Conservation (phyloP, 805 yeast genomes). For the Zygotorulaspora danielsina region DNA sequence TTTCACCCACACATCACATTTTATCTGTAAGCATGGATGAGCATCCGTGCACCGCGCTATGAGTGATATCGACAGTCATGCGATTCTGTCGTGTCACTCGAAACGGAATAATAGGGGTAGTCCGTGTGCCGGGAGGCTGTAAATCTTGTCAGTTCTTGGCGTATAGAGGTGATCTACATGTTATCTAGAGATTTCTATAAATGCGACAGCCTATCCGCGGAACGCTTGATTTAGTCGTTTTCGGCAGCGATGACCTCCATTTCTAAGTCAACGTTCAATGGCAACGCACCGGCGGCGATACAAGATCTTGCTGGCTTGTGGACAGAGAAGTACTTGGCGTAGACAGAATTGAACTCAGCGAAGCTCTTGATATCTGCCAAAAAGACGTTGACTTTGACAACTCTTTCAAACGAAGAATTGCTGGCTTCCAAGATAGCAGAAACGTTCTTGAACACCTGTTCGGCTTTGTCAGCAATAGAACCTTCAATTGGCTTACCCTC, state of each 20-base stretch:
- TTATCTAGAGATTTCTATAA: not conserved
- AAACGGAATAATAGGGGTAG: too few species aligned
- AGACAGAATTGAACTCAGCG: slow-evolving; percentile 79
- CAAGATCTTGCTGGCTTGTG: slow-evolving; percentile 97
- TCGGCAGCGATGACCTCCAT: slow-evolving; percentile 90
- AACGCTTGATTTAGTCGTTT: slow-evolving; percentile 31
- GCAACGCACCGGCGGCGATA: slow-evolving; percentile 89
- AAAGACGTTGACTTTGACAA: slow-evolving; percentile 84
- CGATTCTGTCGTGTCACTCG: too few species aligned
- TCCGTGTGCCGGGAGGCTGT: too few species aligned
- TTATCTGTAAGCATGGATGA: too few species aligned
- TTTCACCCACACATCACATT: too few species aligned
- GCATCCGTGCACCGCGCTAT: too few species aligned
- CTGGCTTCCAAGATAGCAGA: slow-evolving; percentile 74
- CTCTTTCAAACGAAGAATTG: slow-evolving; percentile 75
- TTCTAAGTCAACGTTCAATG: slow-evolving; percentile 80
- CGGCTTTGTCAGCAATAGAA: slow-evolving; percentile 69
- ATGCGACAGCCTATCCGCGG: not conserved
- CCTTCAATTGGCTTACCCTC: slow-evolving; percentile 78
- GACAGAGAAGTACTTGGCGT: slow-evolving; percentile 65
- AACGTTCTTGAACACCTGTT: slow-evolving; percentile 66
- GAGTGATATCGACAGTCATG: too few species aligned
- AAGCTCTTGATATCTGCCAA: slow-evolving; percentile 87
- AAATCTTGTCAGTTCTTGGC: too few species aligned
- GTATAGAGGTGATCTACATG: too few species aligned